These are phyloP conservation scores for Yarrowia galli DNA, from an alignment of 1,139 yeast genomes.

Conservation along the genomic window DNA sequence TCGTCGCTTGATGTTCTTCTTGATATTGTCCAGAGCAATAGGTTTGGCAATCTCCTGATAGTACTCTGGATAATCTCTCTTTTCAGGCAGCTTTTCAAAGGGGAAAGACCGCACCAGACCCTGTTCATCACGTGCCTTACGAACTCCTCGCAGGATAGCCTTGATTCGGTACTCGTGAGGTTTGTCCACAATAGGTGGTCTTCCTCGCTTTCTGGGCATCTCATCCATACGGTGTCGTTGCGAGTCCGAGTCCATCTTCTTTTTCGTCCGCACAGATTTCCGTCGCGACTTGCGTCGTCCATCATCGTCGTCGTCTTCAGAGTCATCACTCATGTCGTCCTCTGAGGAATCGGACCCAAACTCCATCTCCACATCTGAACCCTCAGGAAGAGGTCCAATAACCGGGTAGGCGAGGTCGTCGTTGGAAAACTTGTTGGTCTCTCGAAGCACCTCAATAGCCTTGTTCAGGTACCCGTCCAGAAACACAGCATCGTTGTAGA, in stretches of 20 bases:
- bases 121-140: conserved; percentile 66
- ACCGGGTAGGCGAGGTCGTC: conserved; percentile 64
- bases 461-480: conserved; percentile 68
- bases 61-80: conserved; percentile 69
- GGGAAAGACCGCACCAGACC: conserved; percentile 60
- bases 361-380: conserved; percentile 43
- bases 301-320: conserved; percentile 49
- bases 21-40: conserved; percentile 79
- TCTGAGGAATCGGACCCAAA: conserved; percentile 42
- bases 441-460: conserved; percentile 61
- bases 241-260: conserved; percentile 45
- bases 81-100: conserved; percentile 86
- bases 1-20: conserved; percentile 84
- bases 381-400: conserved; percentile 71
- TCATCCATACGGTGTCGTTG: conserved; percentile 43
- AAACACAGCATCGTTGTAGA: conserved; percentile 74
- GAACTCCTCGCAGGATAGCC: conserved; percentile 79
- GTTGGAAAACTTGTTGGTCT: conserved; percentile 54
- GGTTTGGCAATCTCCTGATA: conserved; percentile 71
- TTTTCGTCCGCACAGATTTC: conserved; percentile 47
- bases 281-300: conserved; percentile 48
- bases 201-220: conserved; percentile 78
- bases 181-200: conserved; percentile 94
- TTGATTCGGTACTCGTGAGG: conserved; percentile 94
- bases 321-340: conserved; percentile 42